A percentile compares a stretch with the other conserved stretches of the same genome.
These are phyloP conservation scores for Aureobasidium subglaciale DNA, from an alignment of 2,329 filamentous ascomycete species.

Conservation along the genomic window DNA sequence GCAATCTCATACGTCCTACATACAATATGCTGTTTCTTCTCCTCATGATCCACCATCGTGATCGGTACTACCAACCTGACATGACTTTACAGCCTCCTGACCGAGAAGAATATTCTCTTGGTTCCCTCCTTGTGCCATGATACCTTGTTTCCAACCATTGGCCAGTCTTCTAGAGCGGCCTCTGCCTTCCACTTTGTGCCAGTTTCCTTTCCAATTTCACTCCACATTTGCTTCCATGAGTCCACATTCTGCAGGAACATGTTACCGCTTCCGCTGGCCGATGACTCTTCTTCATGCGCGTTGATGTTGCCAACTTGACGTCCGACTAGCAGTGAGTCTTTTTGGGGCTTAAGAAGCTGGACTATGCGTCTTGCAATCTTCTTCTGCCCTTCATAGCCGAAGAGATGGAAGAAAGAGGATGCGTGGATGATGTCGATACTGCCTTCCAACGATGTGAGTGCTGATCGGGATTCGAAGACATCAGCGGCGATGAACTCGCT, in stretches of 20 bases:
- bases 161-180: conserved; percentile 21
- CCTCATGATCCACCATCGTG: background rate
- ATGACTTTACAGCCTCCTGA: background rate
- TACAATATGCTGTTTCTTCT: background rate
- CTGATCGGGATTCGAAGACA: conserved; percentile 25
- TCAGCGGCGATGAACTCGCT: conserved; percentile 30
- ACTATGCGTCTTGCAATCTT: conserved; percentile 29
- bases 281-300: conserved; percentile 16
- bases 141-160: background rate
- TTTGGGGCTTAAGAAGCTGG: conserved; percentile 27
- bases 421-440: conserved; percentile 37
- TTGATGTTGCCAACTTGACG: conserved; percentile 30
- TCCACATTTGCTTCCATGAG: conserved; percentile 33
- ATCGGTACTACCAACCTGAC: background rate
- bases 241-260: conserved; percentile 33
- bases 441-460: conserved; percentile 31
- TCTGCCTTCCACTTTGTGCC: conserved; percentile 31
- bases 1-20: background rate
- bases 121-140: conserved; percentile 15
- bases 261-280: conserved; percentile 8
- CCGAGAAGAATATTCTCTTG: conserved; percentile 10
- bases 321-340: conserved; percentile 34
- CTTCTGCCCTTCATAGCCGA: conserved; percentile 34
- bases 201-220: conserved; percentile 32
- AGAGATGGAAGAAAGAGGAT: conserved; percentile 39